A percentile compares a stretch with the other conserved stretches of the same genome.
Evolutionary conservation across 257 asterid species (phyloP).

Genomic region (Solanum paucissectum): DNA sequence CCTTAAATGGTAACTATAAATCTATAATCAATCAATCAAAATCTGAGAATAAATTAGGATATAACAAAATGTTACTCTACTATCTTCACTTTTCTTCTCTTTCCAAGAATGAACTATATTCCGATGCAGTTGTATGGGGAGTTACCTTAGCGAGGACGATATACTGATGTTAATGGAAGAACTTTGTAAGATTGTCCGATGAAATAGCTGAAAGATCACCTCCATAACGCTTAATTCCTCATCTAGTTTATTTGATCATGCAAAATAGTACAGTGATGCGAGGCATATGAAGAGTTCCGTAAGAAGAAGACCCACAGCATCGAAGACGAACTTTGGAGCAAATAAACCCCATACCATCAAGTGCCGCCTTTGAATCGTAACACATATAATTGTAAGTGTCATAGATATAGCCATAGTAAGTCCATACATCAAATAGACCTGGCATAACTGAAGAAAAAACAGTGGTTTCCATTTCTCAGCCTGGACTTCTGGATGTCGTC

Average conservation of each 20-base stretch:
- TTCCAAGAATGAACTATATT: background rate
- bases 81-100: background rate
- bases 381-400: slow-evolving; percentile 75
- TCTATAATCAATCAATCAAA: background rate
- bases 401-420: slow-evolving; percentile 42
- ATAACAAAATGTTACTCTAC: background rate
- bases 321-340: slow-evolving; percentile 95
- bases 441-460: slow-evolving; percentile 43
- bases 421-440: slow-evolving; percentile 81
- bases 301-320: slow-evolving; percentile 70
- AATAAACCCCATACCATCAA: slow-evolving; percentile 98
- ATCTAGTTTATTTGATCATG: background rate
- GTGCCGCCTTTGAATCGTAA: slow-evolving; percentile 83
- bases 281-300: slow-evolving; percentile 50
- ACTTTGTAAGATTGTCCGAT: background rate
- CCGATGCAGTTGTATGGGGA: background rate
- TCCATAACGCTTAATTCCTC: background rate
- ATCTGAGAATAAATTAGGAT: background rate
- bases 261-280: slow-evolving; percentile 63
- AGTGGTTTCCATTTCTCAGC: slow-evolving; percentile 21
- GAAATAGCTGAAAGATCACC: background rate
- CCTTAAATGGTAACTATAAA: background rate
- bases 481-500: slow-evolving; percentile 9
- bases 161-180: background rate
- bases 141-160: background rate